Evolutionary conservation across 2,329 filamentous ascomycete genomes (phyloP), one percentile per base, ranked within the genome.

Genomic region (Alternaria ethzedia): DNA sequence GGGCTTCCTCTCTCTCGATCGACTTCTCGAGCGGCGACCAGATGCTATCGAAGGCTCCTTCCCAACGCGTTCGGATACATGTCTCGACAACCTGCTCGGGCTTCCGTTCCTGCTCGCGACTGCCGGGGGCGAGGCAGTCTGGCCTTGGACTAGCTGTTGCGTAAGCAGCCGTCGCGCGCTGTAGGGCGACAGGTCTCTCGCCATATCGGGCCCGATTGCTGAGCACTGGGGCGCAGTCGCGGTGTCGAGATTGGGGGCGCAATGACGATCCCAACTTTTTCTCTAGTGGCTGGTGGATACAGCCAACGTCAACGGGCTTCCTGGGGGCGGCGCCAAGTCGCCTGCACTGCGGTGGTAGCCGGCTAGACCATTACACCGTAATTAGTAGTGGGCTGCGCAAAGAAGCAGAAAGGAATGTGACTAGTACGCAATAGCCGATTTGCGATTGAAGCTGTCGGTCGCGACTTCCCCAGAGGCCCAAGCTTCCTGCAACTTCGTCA

Each of bases 121-220:
- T 46, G 61, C 51, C 23, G 69, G 72, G 13, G 67, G 64, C 23
- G 67, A 64, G 8, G 59, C 61, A 46, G 59, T 59, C 56, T 61
- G 67, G 21, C 54, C 69, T 44, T 65, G 69, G 13, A 65, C 65
- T 54, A 75, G 62, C 49, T 75, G 63, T 63, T 74, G 67, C 28
- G 71, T 78, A 60, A 78, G 58, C 46, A 76, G 69, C 30, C 70
- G 71, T 41, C 76, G 68, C 36, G 74, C 72, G 61, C 76, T 78
- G 65, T 70, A 76, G 21, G 75, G 75, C 43, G 77, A 78, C 57
- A 77, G 63, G 23, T 76, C 75, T 60, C 74, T 72, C 28, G 69
- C 63, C 71, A 74, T 74, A 57, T 32, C 66, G 60, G 30, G 49
- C 54, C 59, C 56, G 54, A 36, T 26, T 61, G 20, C 30, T 59